Evolutionary conservation across 345 rosid genomes (phyloP).

Genomic region (Arabis alpina): DNA sequence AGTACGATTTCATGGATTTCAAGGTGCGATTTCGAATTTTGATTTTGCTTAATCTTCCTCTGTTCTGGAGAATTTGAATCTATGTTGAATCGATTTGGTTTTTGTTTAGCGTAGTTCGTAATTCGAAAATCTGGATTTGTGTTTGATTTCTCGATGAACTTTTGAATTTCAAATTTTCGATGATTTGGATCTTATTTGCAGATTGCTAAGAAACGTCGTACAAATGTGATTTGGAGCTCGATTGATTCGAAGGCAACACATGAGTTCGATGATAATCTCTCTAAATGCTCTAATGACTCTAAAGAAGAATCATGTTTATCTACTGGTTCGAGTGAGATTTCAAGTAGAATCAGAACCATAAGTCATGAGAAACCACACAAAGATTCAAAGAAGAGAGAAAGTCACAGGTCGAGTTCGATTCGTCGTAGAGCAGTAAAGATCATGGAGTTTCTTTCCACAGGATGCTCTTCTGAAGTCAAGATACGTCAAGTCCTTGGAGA

Average conservation of each 20-base stretch:
- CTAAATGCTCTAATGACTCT: constrained; percentile 42
- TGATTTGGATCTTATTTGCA: constrained; percentile 16
- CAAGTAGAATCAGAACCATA: constrained; percentile 39
- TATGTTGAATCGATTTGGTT: not conserved
- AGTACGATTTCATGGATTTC: constrained; percentile 43
- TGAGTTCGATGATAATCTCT: constrained; percentile 1
- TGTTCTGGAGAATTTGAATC: not conserved
- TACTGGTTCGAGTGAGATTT: constrained; percentile 53
- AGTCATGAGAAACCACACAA: not conserved
- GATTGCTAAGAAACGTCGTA: constrained; percentile 59
- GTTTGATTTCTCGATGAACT: too few relatives aligned
- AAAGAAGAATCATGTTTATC: constrained; percentile 57
- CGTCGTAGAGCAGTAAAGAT: constrained; percentile 64
- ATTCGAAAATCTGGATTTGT: too few relatives aligned
- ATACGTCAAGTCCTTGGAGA: constrained; percentile 83
- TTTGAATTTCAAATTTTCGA: too few relatives aligned
- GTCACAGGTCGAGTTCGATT: constrained; percentile 46
- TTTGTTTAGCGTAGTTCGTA: not conserved
- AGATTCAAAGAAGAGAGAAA: constrained; percentile 41
- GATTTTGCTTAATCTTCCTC: not conserved
- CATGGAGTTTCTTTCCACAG: constrained; percentile 61
- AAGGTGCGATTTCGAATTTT: constrained; percentile 45
- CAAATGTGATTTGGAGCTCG: constrained; percentile 46
- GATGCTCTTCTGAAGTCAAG: constrained; percentile 62
- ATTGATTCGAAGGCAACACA: constrained; percentile 11